Evolutionary conservation across 1,284 basidiomycete species (phyloP), one percentile per base, ranked within the genome.

Genomic region (Meripilus lineatus): DNA sequence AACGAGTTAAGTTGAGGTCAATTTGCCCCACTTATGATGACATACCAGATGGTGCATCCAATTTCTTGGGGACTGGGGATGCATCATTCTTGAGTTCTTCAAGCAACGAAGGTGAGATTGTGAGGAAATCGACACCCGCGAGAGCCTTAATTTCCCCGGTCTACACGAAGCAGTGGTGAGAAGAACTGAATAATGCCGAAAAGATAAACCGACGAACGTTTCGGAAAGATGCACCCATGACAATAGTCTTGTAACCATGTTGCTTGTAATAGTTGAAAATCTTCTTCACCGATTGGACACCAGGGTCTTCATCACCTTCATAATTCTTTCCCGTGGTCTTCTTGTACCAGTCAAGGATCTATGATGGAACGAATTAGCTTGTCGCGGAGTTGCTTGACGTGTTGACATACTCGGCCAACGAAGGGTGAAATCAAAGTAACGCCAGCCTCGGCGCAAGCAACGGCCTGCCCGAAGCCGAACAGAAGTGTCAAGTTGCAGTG

Each of bases 231-330:
- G 95, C 95, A 66, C 95, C 95, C 95, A 99, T 99, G 67, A 99
- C 94, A 67, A 98, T 98, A 57, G 95, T 99, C 64, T 94, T 93
- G 83, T 98, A 98, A 53, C 81, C 80, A 72, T 99, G 81, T 69
- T 96, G 93, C 79, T 99, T 99, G 84, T 98, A 99, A 78, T 98
- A 98, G 78, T 93, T 90, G 84, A 88, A 99, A 75, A 98, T 99
- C 70, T 80, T 87, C 76, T 89, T 85, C 51, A 99, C 95, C 32
- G 92, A 95, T 65, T 82, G 68, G 55, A 99, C 95, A 77, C 95
- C 95, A n/a, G 95, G 95, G 76, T 99, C 95, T 42, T 84, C 80
- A 47, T 89, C 88, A 47, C 89, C 89, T 54, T 84, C 79, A 74
- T 91, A 96, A 63, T 74, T 77, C 72, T 87, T 81, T 45, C 91